phyloP scores from a whole-genome alignment of 768 basidiomycete species.

The Ramaria sp. region DNA sequence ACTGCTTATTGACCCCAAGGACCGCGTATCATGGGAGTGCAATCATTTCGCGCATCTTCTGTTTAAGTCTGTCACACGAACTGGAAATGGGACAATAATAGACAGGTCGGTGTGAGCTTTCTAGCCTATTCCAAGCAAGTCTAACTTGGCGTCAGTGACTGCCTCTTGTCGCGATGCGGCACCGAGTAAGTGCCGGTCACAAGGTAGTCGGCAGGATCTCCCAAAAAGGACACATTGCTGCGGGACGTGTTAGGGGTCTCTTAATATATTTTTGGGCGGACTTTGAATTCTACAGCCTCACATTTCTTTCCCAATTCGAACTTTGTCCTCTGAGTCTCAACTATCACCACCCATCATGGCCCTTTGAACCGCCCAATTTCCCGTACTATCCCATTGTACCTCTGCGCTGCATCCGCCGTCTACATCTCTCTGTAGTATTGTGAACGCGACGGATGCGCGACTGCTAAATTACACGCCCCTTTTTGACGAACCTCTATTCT shows the following conservation, averaged over 20 bases:
- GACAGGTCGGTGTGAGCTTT: no score
- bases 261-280: background rate
- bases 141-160: no score
- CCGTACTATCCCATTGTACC: background rate
- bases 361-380: background rate
- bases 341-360: background rate
- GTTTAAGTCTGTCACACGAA: no score
- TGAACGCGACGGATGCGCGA: background rate
- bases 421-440: background rate
- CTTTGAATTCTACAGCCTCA: background rate
- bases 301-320: background rate
- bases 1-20: no score
- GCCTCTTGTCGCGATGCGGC: no score
- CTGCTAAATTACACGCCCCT: background rate
- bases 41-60: no score
- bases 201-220: no score
- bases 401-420: background rate
- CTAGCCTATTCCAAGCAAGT: no score
- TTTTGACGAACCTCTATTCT: background rate
- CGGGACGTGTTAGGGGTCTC: background rate
- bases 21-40: no score
- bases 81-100: no score
- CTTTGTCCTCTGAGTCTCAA: background rate
- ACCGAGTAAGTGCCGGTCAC: no score
- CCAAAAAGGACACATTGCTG: no score